Evolutionary conservation across 768 basidiomycete genomes (phyloP), one percentile per base, ranked within the genome.

Genomic region (Rhizopogon vinicolor): DNA sequence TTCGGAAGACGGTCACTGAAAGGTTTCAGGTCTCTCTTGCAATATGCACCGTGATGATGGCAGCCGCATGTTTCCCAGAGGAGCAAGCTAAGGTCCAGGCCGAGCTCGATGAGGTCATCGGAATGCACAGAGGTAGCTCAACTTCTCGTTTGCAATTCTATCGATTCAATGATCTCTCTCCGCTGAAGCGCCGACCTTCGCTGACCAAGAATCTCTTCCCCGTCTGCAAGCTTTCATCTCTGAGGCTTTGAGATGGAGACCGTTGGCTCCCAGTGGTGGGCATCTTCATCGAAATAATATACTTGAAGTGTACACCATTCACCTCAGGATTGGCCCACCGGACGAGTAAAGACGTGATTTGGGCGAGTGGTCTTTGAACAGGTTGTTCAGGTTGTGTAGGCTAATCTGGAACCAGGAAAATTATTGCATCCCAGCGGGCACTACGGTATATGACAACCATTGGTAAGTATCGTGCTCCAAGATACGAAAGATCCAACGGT

Each of bases 281-380:
- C 51, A 45, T 12, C 28, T 37, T 13, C 22, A 12, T 52, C 28
- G 6, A 3, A 10, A 40, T 35, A 18, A 6, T 25, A 5, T 22
- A 1, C 7, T 39, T 4, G 44, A 56, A n/a, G 29, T 10, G 39
- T 25, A 19, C 25, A 12, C 41, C 43, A 8, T 54, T 3, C 22
- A 12, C 18, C 12, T 2, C 8, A 63, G 84, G 84, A 0, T 81
- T 85, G 46, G 72, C 81, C 0, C 86, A 87, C 58, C 77, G 77
- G 45, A 78, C 84, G 0, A 86, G 78, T 1, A 79, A 77, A 52
- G 84, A 87, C 56, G 76, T 87, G 41, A 65, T 81, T 22, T 87
- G 81, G 79, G 82, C 81, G 12, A 19, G 52, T 48, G 54, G 51
- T 28, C 18, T 40, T 39, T 37, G 18, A 16, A 6, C 8, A 14